A percentile compares a stretch with the other conserved stretches of the same genome.
Evolutionary conservation across 441 rosid genomes (phyloP).

Genomic region (Erodium chrysanthum): DNA sequence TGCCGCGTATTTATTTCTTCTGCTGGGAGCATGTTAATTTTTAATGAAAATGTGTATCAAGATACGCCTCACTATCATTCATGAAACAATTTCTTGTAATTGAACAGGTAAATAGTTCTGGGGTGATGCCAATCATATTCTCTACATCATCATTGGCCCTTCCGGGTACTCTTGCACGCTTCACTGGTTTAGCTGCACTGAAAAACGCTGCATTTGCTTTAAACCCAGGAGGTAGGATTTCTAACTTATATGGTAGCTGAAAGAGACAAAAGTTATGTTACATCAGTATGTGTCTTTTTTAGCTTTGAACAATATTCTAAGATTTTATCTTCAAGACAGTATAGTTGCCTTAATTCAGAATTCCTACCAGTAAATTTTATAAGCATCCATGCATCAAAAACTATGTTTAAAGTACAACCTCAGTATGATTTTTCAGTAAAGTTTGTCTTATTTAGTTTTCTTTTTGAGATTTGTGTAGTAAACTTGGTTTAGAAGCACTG

Average conservation of each 20-base stretch:
- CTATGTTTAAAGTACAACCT: background rate
- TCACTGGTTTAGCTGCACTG: conserved; percentile 66
- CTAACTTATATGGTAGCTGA: conserved; percentile 7
- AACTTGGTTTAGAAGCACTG: background rate
- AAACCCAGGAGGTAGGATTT: conserved; percentile 72
- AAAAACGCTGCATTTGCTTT: conserved; percentile 79
- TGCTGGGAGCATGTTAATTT: background rate
- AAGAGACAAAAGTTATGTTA: background rate
- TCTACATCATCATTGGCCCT: conserved; percentile 94
- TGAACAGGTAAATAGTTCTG: conserved; percentile 77
- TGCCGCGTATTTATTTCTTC: background rate
- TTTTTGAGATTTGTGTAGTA: background rate
- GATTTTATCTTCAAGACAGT: background rate
- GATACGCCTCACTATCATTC: conserved; percentile 5
- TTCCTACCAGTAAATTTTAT: background rate
- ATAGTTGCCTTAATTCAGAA: background rate
- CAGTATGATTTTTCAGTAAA: background rate
- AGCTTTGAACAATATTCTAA: background rate
- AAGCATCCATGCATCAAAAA: background rate
- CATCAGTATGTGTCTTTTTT: background rate
- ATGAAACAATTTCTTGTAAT: conserved; percentile 7
- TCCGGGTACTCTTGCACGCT: conserved; percentile 90
- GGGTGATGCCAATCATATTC: conserved; percentile 95
- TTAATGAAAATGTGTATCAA: background rate
- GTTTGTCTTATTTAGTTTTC: background rate